Percentiles rank a stretch among this genome's conserved stretches.
These are phyloP conservation scores for Cercospora sp. DNA, from an alignment of 2,329 filamentous ascomycete genomes.

Conservation along the genomic window DNA sequence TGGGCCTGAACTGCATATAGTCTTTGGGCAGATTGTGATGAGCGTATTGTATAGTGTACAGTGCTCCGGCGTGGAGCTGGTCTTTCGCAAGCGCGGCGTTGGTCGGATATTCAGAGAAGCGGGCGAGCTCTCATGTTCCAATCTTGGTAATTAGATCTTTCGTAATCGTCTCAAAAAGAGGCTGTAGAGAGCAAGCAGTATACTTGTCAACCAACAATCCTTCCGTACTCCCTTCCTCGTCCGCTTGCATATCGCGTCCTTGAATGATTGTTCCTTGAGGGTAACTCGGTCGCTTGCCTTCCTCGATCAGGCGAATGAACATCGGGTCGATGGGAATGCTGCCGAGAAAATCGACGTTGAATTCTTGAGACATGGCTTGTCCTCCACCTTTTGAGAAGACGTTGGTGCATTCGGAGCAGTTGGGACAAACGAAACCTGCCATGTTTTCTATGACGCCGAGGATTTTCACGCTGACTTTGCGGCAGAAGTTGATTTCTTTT, in stretches of 20 bases:
- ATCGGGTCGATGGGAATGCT: slow-evolving; percentile 89
- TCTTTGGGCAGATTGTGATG: background rate
- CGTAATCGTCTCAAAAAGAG: slow-evolving; percentile 66
- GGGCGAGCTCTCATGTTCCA: slow-evolving; percentile 21
- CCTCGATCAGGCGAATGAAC: slow-evolving; percentile 85
- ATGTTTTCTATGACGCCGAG: slow-evolving; percentile 97
- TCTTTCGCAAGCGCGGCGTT: background rate
- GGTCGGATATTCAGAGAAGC: background rate
- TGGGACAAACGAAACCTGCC: slow-evolving; percentile 82
- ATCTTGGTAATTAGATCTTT: slow-evolving; percentile 30
- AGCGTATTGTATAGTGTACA: slow-evolving; percentile 2
- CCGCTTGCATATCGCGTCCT: slow-evolving; percentile 51
- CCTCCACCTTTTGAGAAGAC: slow-evolving; percentile 92
- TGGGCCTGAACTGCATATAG: slow-evolving; percentile 2
- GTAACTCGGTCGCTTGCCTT: slow-evolving; percentile 64
- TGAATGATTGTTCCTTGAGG: slow-evolving; percentile 65
- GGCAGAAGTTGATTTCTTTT: slow-evolving; percentile 92
- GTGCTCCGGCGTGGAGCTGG: background rate
- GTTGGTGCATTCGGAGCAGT: slow-evolving; percentile 80
- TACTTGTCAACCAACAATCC: slow-evolving; percentile 69
- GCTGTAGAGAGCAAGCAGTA: slow-evolving; percentile 66
- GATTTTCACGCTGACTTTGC: slow-evolving; percentile 74
- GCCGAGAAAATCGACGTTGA: slow-evolving; percentile 79
- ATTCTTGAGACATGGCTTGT: slow-evolving; percentile 82
- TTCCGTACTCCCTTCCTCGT: slow-evolving; percentile 33